Base-by-base conservation (phyloP, 257 asterid genomes). In the Coffea canephora region DNA sequence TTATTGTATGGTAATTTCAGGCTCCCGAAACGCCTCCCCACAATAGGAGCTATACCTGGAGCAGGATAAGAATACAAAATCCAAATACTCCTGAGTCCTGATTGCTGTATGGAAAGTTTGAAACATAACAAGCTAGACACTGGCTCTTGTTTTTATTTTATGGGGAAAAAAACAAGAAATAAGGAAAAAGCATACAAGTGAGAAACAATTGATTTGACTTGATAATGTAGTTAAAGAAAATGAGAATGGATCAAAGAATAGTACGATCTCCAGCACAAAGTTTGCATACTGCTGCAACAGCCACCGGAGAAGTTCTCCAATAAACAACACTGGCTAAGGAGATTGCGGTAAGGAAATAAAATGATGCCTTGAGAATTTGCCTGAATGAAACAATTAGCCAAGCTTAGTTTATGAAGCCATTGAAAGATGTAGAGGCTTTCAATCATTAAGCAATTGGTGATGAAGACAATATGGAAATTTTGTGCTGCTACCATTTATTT, bases 301-400 rank as follows among this genome's bases (percentile, higher is more conserved):
- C 92, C 73, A 93, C 86, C 18, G 99, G 97, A 27, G 98, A 93
- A 75, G 91, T 89, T 87, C 96, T 91, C 99, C 99, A 95, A 85
- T 88, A 95, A 79, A 93, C 49, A 66, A 87, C 90, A 86, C 94
- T 66, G 62, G 99, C 97, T 84, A 89, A 79, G 78, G 94, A 78
- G 86, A 95, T 93, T 21, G 98, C 83, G 71, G 43, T 39, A 2
- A 39, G 43, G 43, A 2, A 39, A 39, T 39, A 39, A 46, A 46
- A 46, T 46, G 99, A 97, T 78, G 97, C 99, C 86, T 89, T 93
- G 23, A 95, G 93, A 66, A 95, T 91, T 86, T 93, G 97, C 94
- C 99, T 93, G 86, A 73, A 31, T 82, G 75, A 69, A 86, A 69
- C 31, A 74, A 39, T 39, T 2, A 75, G 76, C 69, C 61, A 78